phyloP scores from a whole-genome alignment of 169 alveolate species.

The Eimeria falciformis region DNA sequence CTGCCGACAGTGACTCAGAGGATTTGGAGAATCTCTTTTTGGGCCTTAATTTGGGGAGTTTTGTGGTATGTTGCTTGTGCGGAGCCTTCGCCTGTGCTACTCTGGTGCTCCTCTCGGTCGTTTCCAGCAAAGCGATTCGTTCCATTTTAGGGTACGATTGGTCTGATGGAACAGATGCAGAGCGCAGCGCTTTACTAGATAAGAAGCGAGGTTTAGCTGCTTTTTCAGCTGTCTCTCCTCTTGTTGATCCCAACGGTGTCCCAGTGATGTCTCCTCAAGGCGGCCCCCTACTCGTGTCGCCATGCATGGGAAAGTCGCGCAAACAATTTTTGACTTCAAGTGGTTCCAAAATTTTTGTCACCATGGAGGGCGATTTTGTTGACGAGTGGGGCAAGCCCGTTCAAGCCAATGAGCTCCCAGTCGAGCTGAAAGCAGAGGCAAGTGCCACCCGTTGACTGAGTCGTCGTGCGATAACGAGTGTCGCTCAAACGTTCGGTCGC shows the following conservation, averaged over 20 bases:
- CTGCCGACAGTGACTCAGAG: background rate
- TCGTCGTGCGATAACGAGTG: too few species aligned
- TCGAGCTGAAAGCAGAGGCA: slow-evolving; percentile 28
- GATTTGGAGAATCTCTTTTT: background rate
- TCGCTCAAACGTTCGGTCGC: too few species aligned
- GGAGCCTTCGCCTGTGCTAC: slow-evolving; percentile 49
- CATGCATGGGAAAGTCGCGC: slow-evolving; percentile 38
- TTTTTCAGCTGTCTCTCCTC: background rate
- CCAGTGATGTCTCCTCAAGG: slow-evolving; percentile 52
- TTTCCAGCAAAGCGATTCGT: slow-evolving; percentile 46
- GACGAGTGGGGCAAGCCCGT: slow-evolving; percentile 38
- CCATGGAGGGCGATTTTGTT: slow-evolving; percentile 46
- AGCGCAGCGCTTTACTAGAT: slow-evolving; percentile 19
- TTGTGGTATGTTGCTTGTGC: slow-evolving; percentile 50
- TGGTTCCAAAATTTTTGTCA: slow-evolving; percentile 23
- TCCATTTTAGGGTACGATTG: slow-evolving; percentile 59
- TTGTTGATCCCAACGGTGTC: slow-evolving; percentile 43
- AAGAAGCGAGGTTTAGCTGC: background rate
- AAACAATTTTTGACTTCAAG: slow-evolving; percentile 23
- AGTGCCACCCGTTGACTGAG: background rate
- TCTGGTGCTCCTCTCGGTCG: slow-evolving; percentile 57
- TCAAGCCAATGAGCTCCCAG: slow-evolving; percentile 51
- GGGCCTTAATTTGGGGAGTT: slow-evolving; percentile 41
- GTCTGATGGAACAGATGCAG: slow-evolving; percentile 60
- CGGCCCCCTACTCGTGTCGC: slow-evolving; percentile 26